A percentile compares a stretch with the other conserved stretches of the same genome.
Conservation (phyloP, 2,329 filamentous ascomycete genomes). For the Neodidymelliopsis sp. region DNA sequence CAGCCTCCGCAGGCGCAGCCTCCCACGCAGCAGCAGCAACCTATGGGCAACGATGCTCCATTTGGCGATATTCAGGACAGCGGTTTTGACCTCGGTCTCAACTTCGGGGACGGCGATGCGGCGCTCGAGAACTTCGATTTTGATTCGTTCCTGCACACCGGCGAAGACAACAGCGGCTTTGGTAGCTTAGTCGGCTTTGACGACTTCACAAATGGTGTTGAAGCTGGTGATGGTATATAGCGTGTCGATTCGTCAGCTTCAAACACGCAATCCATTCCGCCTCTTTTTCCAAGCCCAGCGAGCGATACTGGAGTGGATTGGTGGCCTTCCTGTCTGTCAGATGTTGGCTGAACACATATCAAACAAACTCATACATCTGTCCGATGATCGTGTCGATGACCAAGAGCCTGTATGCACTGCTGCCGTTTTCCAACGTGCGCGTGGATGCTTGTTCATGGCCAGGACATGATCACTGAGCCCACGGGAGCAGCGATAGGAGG, state of each 20-base stretch:
- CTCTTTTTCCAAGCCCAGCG: background rate
- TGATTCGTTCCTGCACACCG: slow-evolving; percentile 69
- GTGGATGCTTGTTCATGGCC: background rate
- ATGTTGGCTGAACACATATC: background rate
- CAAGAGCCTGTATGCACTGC: background rate
- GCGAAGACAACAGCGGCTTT: slow-evolving; percentile 53
- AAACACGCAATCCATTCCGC: background rate
- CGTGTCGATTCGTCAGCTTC: background rate
- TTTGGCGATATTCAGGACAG: slow-evolving; percentile 53
- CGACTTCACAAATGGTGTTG: slow-evolving; percentile 46
- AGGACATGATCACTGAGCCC: background rate
- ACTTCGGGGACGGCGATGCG: slow-evolving; percentile 63
- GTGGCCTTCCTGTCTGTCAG: no score
- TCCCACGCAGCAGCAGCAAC: slow-evolving; percentile 39
- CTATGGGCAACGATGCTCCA: slow-evolving; percentile 48
- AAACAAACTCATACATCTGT: background rate
- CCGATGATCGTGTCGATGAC: no score
- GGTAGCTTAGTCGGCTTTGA: slow-evolving; percentile 43
- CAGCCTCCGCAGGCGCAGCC: slow-evolving; percentile 42
- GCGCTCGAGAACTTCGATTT: slow-evolving; percentile 73
- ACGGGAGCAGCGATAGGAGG: background rate
- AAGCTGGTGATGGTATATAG: slow-evolving; percentile 36
- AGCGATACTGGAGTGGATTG: no score
- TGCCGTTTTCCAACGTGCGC: slow-evolving; percentile 8
- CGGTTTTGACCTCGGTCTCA: slow-evolving; percentile 51